Base-by-base conservation (phyloP, 345 rosid genomes). In the Rhodamnia rubescens region DNA sequence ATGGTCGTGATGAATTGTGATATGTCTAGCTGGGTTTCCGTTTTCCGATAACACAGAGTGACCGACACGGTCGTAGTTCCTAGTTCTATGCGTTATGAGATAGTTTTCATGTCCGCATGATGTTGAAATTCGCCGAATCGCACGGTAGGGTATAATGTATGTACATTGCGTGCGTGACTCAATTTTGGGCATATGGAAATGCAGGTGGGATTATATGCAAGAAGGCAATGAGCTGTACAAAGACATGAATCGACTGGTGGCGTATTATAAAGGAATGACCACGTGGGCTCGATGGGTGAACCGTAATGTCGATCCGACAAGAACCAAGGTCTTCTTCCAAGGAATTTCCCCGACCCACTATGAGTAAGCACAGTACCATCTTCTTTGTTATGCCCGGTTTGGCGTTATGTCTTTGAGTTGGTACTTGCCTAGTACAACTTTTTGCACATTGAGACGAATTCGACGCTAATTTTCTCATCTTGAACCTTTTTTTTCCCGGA, bases 201-300 rank as follows among this genome's bases (percentile, higher is more conserved):
- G 58, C 92, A 97, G 99, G 87, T 97, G 94, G 93, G 93, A 93
- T 89, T 97, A 93, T 57, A 91, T 97, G 53, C 90, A 93, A 88
- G 98, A 95, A 11, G 92, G 95, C 5, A 90, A 90, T 1, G 93
- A 89, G 84, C 8, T 87, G 83, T 91, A 91, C 90, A 95, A 92
- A 86, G 98, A 97, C 80, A 96, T 96, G 98, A 93, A 97, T 90
- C 91, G 98, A 83, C 84, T 93, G 52, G 53, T 96, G 44, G 99
- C 99, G 51, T 96, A 29, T 83, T 95, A 96, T 86, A 96, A 93
- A 90, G 99, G 97, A 6, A 75, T 97, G 74, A 94, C 96, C 53
- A 97, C 99, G 2, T 97, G 99, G 98, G 96, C 95, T 49, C 91
- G 98, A 87, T 97, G 99, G 99, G 93, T 97, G 52, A 91, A 96